These are phyloP conservation scores for Metschnikowia shivogae DNA, from an alignment of 805 yeast species.

Conservation along the genomic window DNA sequence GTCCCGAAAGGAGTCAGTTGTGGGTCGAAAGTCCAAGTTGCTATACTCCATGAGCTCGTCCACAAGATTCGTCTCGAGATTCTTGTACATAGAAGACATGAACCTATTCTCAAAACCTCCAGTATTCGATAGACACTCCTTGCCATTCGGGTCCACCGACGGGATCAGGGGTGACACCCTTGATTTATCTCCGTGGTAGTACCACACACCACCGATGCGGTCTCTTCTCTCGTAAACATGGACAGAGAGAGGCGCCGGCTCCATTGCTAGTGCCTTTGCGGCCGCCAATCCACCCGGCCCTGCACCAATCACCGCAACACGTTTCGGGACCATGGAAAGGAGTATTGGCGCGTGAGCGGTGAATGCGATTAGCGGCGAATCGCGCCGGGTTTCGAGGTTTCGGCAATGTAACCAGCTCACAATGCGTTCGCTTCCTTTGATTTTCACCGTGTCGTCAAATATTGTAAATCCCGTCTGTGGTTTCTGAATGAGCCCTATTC, in stretches of 20 bases:
- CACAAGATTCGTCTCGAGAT: slow-evolving; percentile 20
- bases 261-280: slow-evolving; percentile 59
- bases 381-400: too few relatives aligned
- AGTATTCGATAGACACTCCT: slow-evolving; percentile 8
- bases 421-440: too few relatives aligned
- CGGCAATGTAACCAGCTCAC: too few relatives aligned
- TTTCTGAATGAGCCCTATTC: too few relatives aligned
- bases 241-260: slow-evolving; percentile 42
- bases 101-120: slow-evolving; percentile 10
- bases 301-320: slow-evolving; percentile 68
- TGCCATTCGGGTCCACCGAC: slow-evolving; percentile 19
- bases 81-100: slow-evolving; percentile 23
- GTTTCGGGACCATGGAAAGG: slow-evolving; percentile 5
- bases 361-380: too few relatives aligned
- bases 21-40: slow-evolving; percentile 45
- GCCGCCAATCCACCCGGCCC: slow-evolving; percentile 73
- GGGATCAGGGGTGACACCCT: slow-evolving; percentile 19
- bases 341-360: background rate
- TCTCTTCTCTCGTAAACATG: slow-evolving; percentile 57
- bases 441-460: too few relatives aligned
- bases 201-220: slow-evolving; percentile 80
- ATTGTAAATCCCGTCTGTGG: too few relatives aligned
- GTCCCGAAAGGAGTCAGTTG: slow-evolving; percentile 51
- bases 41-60: slow-evolving; percentile 59
- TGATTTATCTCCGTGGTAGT: slow-evolving; percentile 37